Conservation (phyloP, 1,284 basidiomycete genomes). For the Irpex sp. region DNA sequence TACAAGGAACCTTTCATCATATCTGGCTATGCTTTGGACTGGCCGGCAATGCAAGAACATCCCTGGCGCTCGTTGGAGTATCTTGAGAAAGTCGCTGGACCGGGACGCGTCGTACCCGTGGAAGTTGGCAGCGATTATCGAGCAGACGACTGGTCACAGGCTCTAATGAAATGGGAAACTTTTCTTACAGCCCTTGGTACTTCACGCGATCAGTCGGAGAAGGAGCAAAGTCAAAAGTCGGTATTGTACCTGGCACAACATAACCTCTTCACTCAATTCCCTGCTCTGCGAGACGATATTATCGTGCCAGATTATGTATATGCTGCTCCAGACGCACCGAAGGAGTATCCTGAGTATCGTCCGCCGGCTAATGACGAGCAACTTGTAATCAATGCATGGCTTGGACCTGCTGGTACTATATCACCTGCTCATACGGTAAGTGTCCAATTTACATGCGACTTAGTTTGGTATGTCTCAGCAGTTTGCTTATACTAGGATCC, state of each 20-base stretch:
- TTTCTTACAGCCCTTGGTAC: slow-evolving; percentile 58
- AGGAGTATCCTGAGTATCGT: slow-evolving; percentile 48
- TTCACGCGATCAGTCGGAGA: background rate
- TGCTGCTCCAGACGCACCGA: slow-evolving; percentile 48
- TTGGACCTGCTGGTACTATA: slow-evolving; percentile 75
- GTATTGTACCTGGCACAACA: slow-evolving; percentile 91
- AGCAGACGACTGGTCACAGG: slow-evolving; percentile 78
- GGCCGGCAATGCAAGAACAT: slow-evolving; percentile 68
- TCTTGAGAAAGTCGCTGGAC: slow-evolving; percentile 64
- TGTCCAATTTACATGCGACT: slow-evolving; percentile 12
- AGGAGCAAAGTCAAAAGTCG: slow-evolving; percentile 18
- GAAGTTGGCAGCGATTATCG: slow-evolving; percentile 89
- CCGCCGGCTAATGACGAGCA: slow-evolving; percentile 70
- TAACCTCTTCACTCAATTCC: slow-evolving; percentile 83
- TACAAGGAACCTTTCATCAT: slow-evolving; percentile 71
- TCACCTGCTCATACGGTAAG: slow-evolving; percentile 92
- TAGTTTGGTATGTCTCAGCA: slow-evolving; percentile 4
- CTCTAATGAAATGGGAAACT: slow-evolving; percentile 73
- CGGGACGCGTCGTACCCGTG: slow-evolving; percentile 84
- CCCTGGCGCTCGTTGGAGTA: slow-evolving; percentile 72
- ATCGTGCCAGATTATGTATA: slow-evolving; percentile 87
- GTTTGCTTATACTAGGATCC: slow-evolving; percentile 64
- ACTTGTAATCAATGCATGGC: slow-evolving; percentile 82
- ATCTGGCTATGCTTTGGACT: slow-evolving; percentile 53
- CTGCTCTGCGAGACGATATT: slow-evolving; percentile 71